Base-by-base conservation (phyloP, 2,329 filamentous ascomycete genomes). In the Diplodia seriata region DNA sequence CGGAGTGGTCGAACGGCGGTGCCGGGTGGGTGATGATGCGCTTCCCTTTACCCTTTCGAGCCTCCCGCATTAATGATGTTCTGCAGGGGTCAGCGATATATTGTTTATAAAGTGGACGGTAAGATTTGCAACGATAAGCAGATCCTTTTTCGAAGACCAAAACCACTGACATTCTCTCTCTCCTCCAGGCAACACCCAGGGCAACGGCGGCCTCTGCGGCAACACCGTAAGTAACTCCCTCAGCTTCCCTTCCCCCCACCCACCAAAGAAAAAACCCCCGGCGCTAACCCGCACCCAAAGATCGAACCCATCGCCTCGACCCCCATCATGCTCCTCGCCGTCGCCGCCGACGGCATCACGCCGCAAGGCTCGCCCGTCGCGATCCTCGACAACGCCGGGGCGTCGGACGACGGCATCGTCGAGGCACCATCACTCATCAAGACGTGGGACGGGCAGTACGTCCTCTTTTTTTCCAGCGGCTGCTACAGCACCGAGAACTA, bases 41-140 rank as follows among this genome's bases (percentile, higher is more conserved):
- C 31, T 33, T 14, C 4, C 8, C 2, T 20, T 47, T 47, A n/a
- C 8, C 11, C 43, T 6, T 20, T n/a, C 9, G 8, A 11, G 14
- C 18, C n/a, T 47, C 18, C 20, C n/a, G n/a, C n/a, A 20, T 9
- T 47, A 11, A 47, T 47, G 43, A 20, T 47, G 43, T 7, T 20
- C n/a, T 47, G n/a, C 43, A 47, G 43, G 20, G 66, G 66, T 29
- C 66, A 68, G 66, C 43, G 66, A 7, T 91, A 89, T 73, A 81
- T 91, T 4, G 78, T 86, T 9, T 91, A 89, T 79, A 91, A 91
- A 75, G 80, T 90, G 26, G 89, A 91, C 75, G 88, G 88, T 50
- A 90, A 90, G 76, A 81, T 51, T 6, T 14, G n/a, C 18, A 3
- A 3, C 33, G 12, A 36, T 12, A 15, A 40, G 26, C 12, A 43